Evolutionary conservation across 2,329 filamentous ascomycete genomes (phyloP).

Genomic region (Graphiopsis chlorocephala): DNA sequence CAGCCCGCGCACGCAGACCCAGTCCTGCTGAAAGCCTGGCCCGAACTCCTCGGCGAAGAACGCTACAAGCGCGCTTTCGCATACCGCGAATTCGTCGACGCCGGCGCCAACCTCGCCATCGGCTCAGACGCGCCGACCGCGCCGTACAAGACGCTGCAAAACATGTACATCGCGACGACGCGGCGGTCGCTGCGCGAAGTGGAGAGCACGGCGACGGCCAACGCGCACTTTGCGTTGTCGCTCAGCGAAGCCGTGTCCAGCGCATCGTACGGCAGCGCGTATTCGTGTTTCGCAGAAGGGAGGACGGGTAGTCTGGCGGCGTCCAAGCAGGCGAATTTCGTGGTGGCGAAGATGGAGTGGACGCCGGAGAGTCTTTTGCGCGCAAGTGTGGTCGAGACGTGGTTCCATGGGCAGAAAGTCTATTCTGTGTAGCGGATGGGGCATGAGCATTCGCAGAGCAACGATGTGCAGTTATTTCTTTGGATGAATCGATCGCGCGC

Average conservation of each 20-base stretch:
- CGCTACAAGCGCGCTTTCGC: conserved; percentile 61
- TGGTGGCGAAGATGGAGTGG: conserved; percentile 34
- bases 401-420: neutral
- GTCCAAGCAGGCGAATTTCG: conserved; percentile 59
- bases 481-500: neutral
- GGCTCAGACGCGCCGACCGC: conserved; percentile 62
- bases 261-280: conserved; percentile 56
- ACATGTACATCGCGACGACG: conserved; percentile 60
- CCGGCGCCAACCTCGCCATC: conserved; percentile 55
- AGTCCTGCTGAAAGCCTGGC: conserved; percentile 61
- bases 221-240: conserved; percentile 51
- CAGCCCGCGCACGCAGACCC: conserved; percentile 90
- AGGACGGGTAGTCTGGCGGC: conserved; percentile 53
- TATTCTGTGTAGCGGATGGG: neutral
- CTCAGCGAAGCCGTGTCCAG: conserved; percentile 55
- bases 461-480: neutral
- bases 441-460: no score
- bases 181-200: conserved; percentile 54
- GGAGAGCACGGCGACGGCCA: conserved; percentile 33
- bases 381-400: conserved; percentile 2
- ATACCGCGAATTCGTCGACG: conserved; percentile 59
- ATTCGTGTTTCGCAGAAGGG: conserved; percentile 57
- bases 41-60: conserved; percentile 52
- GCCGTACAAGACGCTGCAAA: conserved; percentile 53
- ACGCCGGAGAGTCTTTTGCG: neutral